Evolutionary conservation across 495 filamentous ascomycete species (phyloP).

Genomic region (Aspergillus affinis): DNA sequence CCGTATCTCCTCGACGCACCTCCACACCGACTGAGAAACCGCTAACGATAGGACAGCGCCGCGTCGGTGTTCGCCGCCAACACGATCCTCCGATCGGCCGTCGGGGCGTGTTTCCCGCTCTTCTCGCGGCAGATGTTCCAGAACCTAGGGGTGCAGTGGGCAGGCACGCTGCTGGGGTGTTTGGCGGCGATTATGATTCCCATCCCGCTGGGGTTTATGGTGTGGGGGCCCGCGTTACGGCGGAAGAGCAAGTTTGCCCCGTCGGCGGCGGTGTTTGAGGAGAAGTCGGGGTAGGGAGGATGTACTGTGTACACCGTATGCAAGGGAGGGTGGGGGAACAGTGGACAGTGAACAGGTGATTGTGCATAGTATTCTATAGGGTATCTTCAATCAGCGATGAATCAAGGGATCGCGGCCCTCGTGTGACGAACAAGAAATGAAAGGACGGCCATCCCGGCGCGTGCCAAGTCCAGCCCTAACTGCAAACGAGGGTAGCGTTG

Average conservation of each 20-base stretch:
- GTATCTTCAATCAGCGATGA: no score
- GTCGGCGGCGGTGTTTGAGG: conserved; percentile 16
- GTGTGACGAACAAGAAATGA: conserved; percentile 8
- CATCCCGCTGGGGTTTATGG: conserved; percentile 56
- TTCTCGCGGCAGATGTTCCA: conserved; percentile 80
- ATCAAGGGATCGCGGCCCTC: no score
- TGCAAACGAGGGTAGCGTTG: conserved; percentile 24
- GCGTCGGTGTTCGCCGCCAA: conserved; percentile 91
- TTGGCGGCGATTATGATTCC: conserved; percentile 69
- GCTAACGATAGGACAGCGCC: conserved; percentile 46
- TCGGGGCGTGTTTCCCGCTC: conserved; percentile 77
- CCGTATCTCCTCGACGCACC: neutral
- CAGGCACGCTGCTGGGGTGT: conserved; percentile 72
- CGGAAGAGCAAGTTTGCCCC: conserved; percentile 40
- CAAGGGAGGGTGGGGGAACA: neutral
- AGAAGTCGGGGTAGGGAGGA: conserved; percentile 8
- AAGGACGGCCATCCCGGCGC: conserved; percentile 5
- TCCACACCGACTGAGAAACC: neutral
- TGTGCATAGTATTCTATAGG: no score
- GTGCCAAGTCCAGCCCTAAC: neutral
- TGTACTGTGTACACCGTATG: no score
- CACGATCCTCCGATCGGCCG: conserved; percentile 78
- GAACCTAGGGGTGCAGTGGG: conserved; percentile 75
- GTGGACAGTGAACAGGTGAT: no score
- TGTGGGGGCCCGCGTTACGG: conserved; percentile 33